These are phyloP conservation scores for Hortaea werneckii DNA, from an alignment of 2,329 filamentous ascomycete genomes.

Conservation along the genomic window DNA sequence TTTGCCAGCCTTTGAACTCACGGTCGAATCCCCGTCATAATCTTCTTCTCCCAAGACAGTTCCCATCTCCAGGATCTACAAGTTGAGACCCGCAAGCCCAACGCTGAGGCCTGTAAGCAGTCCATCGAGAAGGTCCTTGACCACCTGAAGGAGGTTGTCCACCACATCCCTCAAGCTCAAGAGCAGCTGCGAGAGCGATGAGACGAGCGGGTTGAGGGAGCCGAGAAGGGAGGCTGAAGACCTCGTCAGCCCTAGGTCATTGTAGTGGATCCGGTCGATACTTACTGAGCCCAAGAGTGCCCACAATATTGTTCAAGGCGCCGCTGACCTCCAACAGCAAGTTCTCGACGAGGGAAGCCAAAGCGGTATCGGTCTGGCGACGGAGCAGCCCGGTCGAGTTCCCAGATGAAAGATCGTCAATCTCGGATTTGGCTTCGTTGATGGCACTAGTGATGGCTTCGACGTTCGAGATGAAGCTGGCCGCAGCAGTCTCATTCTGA, in stretches of 20 bases:
- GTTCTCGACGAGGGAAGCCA: slow-evolving; percentile 8
- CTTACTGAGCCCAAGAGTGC: slow-evolving; percentile 7
- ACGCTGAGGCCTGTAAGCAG: slow-evolving; percentile 6
- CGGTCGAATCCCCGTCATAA: neutral
- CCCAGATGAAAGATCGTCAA: neutral
- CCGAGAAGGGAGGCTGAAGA: slow-evolving; percentile 4
- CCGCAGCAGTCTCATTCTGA: slow-evolving; percentile 5
- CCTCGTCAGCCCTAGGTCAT: too few relatives aligned
- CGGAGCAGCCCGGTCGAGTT: neutral
- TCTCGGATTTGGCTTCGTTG: slow-evolving; percentile 4
- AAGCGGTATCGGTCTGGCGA: slow-evolving; percentile 6
- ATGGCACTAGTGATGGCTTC: slow-evolving; percentile 6
- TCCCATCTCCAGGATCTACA: slow-evolving; percentile 1
- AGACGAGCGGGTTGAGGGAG: slow-evolving; percentile 6
- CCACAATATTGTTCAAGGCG: slow-evolving; percentile 7
- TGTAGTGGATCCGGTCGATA: too few relatives aligned
- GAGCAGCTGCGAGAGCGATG: slow-evolving; percentile 6
- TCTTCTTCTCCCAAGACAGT: neutral
- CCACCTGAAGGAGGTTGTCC: slow-evolving; percentile 6
- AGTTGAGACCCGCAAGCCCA: slow-evolving; percentile 5
- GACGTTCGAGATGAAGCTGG: slow-evolving; percentile 5
- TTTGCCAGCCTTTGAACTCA: neutral
- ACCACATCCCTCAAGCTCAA: slow-evolving; percentile 7
- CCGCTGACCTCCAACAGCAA: slow-evolving; percentile 8
- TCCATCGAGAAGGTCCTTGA: slow-evolving; percentile 6